A percentile compares a stretch with the other conserved stretches of the same genome.
These are phyloP conservation scores for Nigrospora sphaerica DNA, from an alignment of 2,329 filamentous ascomycete species.

Conservation along the genomic window DNA sequence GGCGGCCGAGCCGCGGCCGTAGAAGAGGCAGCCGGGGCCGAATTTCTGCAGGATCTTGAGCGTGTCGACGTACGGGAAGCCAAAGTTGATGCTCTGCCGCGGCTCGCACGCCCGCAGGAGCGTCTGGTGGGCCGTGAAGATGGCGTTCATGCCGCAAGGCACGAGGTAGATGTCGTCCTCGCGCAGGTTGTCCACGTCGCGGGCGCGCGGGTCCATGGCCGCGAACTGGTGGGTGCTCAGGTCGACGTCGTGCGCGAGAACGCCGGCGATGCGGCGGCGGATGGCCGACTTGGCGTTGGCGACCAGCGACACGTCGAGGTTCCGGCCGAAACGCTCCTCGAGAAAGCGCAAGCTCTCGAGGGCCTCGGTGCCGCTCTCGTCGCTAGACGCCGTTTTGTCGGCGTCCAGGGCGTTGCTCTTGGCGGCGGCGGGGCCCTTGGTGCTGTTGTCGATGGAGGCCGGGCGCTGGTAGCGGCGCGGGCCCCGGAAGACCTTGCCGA, in stretches of 20 bases:
- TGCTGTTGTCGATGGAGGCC: slow-evolving; percentile 29
- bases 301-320: slow-evolving; percentile 73
- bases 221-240: slow-evolving; percentile 46
- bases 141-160: slow-evolving; percentile 89
- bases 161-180: slow-evolving; percentile 88
- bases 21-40: slow-evolving; percentile 82
- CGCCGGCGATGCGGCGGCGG: slow-evolving; percentile 79
- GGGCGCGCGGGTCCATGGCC: slow-evolving; percentile 38
- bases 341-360: slow-evolving; percentile 74
- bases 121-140: slow-evolving; percentile 78
- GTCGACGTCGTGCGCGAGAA: slow-evolving; percentile 66
- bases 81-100: slow-evolving; percentile 78
- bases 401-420: neutral
- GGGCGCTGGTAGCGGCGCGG: slow-evolving; percentile 71
- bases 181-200: slow-evolving; percentile 58
- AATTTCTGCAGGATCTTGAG: slow-evolving; percentile 94
- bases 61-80: slow-evolving; percentile 97
- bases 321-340: slow-evolving; percentile 90
- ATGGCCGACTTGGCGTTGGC: slow-evolving; percentile 81
- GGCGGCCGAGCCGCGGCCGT: slow-evolving; percentile 67
- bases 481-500: slow-evolving; percentile 51
- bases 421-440: slow-evolving; percentile 12
- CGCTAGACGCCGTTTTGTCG: slow-evolving; percentile 9
- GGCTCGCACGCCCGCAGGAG: slow-evolving; percentile 58
- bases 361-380: slow-evolving; percentile 27